Evolutionary conservation across 345 rosid genomes (phyloP).

Genomic region (Lenwebbia sp.): DNA sequence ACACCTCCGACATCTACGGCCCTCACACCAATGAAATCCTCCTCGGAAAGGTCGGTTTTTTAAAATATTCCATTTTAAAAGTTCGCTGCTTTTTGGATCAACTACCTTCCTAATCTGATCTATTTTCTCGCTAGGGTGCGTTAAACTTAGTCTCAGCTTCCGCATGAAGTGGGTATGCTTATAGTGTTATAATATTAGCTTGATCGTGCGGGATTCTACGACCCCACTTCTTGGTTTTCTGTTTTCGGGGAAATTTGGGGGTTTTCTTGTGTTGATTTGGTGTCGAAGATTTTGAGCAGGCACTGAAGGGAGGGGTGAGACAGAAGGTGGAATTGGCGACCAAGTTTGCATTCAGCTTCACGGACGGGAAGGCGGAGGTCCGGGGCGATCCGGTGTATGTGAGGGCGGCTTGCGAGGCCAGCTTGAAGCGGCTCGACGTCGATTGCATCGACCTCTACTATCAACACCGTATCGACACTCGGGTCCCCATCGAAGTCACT

Average conservation of each 20-base stretch:
- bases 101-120: neutral
- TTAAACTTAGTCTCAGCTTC: neutral
- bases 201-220: neutral
- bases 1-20: too few species aligned
- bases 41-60: too few species aligned
- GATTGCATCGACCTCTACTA: slow-evolving; percentile 52
- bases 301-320: slow-evolving; percentile 45
- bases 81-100: too few species aligned
- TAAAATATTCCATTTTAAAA: too few species aligned
- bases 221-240: too few species aligned
- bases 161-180: neutral
- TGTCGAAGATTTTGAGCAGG: slow-evolving; percentile 10
- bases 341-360: slow-evolving; percentile 31
- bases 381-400: slow-evolving; percentile 50
- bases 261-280: neutral
- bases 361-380: slow-evolving; percentile 16
- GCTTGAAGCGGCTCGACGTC: slow-evolving; percentile 47
- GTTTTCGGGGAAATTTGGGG: too few species aligned
- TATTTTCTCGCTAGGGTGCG: neutral
- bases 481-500: slow-evolving; percentile 50
- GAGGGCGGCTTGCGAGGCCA: slow-evolving; percentile 46
- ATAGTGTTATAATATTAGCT: neutral
- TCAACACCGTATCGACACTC: slow-evolving; percentile 48
- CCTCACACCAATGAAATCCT: too few species aligned
- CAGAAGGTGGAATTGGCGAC: slow-evolving; percentile 47